Base-by-base conservation (phyloP, 345 rosid genomes). In the Ceriops zippeliana region DNA sequence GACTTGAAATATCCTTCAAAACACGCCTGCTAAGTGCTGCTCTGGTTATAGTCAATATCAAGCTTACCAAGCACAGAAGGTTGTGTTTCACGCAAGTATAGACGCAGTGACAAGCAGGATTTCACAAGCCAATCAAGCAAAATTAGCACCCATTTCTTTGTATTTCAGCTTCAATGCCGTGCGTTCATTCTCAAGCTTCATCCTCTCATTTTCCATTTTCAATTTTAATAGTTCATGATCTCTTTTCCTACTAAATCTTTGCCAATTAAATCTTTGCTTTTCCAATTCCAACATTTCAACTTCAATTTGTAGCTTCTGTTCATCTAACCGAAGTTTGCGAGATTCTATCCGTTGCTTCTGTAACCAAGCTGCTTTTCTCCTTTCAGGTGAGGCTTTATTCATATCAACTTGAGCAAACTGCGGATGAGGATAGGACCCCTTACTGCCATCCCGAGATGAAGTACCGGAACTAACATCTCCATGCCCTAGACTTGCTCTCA, bases 151-250 rank as follows among this genome's bases (percentile, higher is more conserved):
- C 73, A 82, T 57, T 69, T 77, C 84, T 75, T 87, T 89, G 65
- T 65, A 81, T 78, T 80, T 88, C 79, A 93, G 73, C 65, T 89
- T 91, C 73, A 93, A 75, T 63, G 86, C 86, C 84, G 86, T 72
- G 20, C 85, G 81, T 66, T 91, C 95, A 62, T 93, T 93, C 85
- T 88, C 95, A 58, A 91, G 90, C 84, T 83, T 93, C 95, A 89
- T 86, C 80, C 85, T 86, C 81, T 91, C 96, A 52, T 93, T 93
- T 79, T 89, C 95, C 86, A 86, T 77, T 65, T 83, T 89, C 83
- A 86, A 52, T 70, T 84, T 86, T 65, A 89, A 95, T 21, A 91
- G 78, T 75, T 91, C 97, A 15, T 77, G 78, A 66, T 93, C 96
- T 65, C 90, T 88, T 79, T 83, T 89, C 85, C 75, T 80, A 73